phyloP scores from a whole-genome alignment of 75 land plant genomes.

The Pinus tabuliformis region DNA sequence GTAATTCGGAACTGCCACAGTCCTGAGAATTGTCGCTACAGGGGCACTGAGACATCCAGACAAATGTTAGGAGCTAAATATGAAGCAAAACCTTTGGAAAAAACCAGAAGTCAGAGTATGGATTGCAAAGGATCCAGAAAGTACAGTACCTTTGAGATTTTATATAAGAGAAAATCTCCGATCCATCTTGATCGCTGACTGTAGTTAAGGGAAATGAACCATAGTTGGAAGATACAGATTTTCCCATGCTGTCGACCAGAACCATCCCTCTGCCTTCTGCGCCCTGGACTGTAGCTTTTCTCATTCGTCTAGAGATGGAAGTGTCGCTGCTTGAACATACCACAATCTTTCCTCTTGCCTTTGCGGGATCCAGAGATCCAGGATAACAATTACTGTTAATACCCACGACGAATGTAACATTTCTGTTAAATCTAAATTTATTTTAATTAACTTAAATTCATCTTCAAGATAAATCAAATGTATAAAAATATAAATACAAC shows the following conservation, averaged over 20 bases:
- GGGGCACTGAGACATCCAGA: slow-evolving; percentile 38
- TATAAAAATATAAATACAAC: too few species aligned
- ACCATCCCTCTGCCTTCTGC: slow-evolving; percentile 60
- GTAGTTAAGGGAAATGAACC: slow-evolving; percentile 43
- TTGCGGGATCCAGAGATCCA: slow-evolving; percentile 58
- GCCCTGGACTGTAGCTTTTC: slow-evolving; percentile 45
- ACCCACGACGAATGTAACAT: neutral
- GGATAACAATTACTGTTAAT: slow-evolving; percentile 56
- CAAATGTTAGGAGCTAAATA: neutral
- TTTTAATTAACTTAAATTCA: too few species aligned
- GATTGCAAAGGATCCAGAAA: neutral
- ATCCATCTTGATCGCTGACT: slow-evolving; percentile 38
- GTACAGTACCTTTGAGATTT: slow-evolving; percentile 47
- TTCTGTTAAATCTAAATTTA: too few species aligned
- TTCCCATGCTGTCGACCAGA: slow-evolving; percentile 24
- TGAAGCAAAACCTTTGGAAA: neutral
- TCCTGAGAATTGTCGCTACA: slow-evolving; percentile 56
- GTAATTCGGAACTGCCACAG: slow-evolving; percentile 17
- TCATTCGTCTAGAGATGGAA: slow-evolving; percentile 25
- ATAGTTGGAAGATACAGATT: slow-evolving; percentile 41
- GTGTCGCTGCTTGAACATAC: slow-evolving; percentile 42
- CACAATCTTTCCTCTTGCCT: slow-evolving; percentile 62
- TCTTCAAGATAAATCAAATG: too few species aligned
- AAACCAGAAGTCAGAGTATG: neutral
- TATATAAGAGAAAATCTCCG: slow-evolving; percentile 52